Base-by-base conservation (phyloP, 805 yeast species). In the Teunomyces pallodes region DNA sequence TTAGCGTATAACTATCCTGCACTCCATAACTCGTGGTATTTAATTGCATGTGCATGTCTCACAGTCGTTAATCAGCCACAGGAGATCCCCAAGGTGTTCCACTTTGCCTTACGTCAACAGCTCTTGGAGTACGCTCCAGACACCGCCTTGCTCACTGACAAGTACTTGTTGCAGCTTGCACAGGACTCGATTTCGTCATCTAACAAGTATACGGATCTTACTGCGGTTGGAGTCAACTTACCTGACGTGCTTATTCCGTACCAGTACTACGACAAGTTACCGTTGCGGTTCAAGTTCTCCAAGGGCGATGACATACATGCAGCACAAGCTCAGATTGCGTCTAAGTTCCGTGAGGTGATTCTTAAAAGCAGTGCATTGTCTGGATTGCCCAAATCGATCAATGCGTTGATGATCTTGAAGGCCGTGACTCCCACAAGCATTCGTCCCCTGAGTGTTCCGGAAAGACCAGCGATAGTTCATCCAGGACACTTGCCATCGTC, bases 371-470 rank as follows among this genome's bases (percentile, higher is more conserved):
- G 86, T 0, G 96, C 96, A 0, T 68, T 91, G 41, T 81, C 83
- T 12, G 97, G 97, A 0, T 72, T 90, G 10, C 97, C 97, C 1
- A 84, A 84, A 55, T 80, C 90, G 1, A 91, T 91, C 63, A 91
- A 90, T 63, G 79, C 95, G 1, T 67, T 91, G 58, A 84, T 80
- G 57, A 72, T 75, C 13, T 70, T 90, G 48, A 81, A 80, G 50
- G 77, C 77, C 26, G 82, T 74, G 1, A 87, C 96, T 0, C 96
- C 96, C 5, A 59, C 67, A 2, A 56, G 56, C 43, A 56, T 69
- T 43, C 57, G 57, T 32, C 65, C 69, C 4, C 32, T 53, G 9
- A 16, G 36, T 10, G 52, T 58, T 42, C 63, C 74, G 0, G 65
- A 60, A 36, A 55, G 78, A 30, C 58, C 62, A 4, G 50, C 59